These are phyloP conservation scores for Phytopythium delawarense DNA, from an alignment of 352 stramenopile species.

Conservation along the genomic window DNA sequence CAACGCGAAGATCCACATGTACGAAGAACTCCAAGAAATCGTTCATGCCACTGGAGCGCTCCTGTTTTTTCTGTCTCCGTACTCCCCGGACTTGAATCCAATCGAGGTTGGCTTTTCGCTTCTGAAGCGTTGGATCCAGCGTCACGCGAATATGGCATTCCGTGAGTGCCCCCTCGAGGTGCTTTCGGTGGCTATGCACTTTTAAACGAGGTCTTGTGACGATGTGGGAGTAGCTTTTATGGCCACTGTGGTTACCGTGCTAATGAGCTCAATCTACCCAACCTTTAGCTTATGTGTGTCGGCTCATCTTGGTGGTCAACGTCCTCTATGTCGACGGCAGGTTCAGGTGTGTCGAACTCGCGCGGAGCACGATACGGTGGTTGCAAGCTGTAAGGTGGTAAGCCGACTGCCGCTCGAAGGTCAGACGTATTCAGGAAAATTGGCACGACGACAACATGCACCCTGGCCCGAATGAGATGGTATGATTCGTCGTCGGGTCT, in stretches of 20 bases:
- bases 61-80: slow-evolving; percentile 14
- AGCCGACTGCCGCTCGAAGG: too few species aligned
- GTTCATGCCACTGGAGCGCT: slow-evolving; percentile 93
- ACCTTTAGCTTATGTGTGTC: too few species aligned
- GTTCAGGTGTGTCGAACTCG: too few species aligned
- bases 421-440: too few species aligned
- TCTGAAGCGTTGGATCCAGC: slow-evolving; percentile 3
- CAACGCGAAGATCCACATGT: slow-evolving; percentile 83
- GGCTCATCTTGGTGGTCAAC: too few species aligned
- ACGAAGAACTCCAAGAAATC: slow-evolving; percentile 90
- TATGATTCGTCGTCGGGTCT: too few species aligned
- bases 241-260: background rate
- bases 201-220: background rate
- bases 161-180: background rate
- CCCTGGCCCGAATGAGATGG: too few species aligned
- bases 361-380: too few species aligned
- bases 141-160: background rate
- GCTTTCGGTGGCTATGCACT: background rate
- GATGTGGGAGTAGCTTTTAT: slow-evolving; percentile 9
- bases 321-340: too few species aligned
- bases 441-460: too few species aligned
- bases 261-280: too few species aligned
- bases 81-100: slow-evolving; percentile 8
- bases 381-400: too few species aligned
- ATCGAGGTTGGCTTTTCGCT: slow-evolving; percentile 9